A percentile compares a stretch with the other conserved stretches of the same genome.
Evolutionary conservation across 768 basidiomycete genomes (phyloP).

Genomic region (Lyophyllum atratum): DNA sequence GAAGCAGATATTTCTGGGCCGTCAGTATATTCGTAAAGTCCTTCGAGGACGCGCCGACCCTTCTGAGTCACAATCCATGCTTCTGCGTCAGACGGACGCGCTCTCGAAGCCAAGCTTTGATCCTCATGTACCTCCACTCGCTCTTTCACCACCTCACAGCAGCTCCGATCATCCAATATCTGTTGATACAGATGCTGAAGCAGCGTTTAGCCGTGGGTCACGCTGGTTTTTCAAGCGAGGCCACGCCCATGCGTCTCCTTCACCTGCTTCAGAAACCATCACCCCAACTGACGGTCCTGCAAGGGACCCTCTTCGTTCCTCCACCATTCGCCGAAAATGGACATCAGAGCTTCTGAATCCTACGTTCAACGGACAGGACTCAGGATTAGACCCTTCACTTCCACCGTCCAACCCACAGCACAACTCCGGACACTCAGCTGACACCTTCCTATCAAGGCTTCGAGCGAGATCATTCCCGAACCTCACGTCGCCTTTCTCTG

Average conservation of each 20-base stretch:
- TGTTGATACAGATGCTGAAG: conserved; percentile 80
- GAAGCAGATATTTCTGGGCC: conserved; percentile 78
- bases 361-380: conserved; percentile 9
- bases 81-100: conserved; percentile 20
- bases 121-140: conserved; percentile 15
- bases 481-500: conserved; percentile 36
- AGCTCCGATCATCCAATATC: conserved; percentile 60
- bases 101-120: conserved; percentile 5
- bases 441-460: conserved; percentile 43
- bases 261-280: conserved; percentile 33
- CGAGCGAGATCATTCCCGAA: conserved; percentile 47
- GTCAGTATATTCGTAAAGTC: conserved; percentile 65
- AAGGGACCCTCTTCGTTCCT: conserved; percentile 40
- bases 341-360: conserved; percentile 42
- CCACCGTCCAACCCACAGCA: conserved; percentile 4
- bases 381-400: neutral
- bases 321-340: conserved; percentile 50
- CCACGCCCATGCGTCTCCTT: conserved; percentile 33
- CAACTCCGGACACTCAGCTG: conserved; percentile 17
- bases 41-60: conserved; percentile 37
- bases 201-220: conserved; percentile 61
- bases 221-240: conserved; percentile 57
- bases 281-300: conserved; percentile 31
- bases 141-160: conserved; percentile 36
- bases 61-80: conserved; percentile 23